phyloP scores from a whole-genome alignment of 306 rosid species.

The Acacia crassicarpa region DNA sequence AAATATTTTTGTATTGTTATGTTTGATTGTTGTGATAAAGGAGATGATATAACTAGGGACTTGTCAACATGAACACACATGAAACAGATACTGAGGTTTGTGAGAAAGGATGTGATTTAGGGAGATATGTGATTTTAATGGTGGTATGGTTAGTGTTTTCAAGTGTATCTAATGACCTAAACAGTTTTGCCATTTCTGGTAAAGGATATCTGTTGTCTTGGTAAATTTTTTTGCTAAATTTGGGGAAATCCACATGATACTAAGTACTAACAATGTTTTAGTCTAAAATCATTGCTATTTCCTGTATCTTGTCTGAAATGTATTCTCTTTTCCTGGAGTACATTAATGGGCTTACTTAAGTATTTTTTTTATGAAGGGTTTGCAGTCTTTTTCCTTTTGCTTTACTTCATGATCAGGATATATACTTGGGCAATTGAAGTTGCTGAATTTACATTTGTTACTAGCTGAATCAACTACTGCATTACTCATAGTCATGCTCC shows the following conservation, averaged over 20 bases:
- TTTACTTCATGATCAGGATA: not conserved
- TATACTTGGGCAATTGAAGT: not conserved
- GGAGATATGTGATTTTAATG: slow-evolving; percentile 15
- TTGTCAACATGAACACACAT: not conserved
- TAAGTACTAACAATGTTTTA: not conserved
- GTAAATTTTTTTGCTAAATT: not conserved
- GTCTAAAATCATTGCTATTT: not conserved
- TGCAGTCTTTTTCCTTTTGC: not conserved
- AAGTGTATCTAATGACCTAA: not conserved
- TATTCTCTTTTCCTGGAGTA: slow-evolving; percentile 6
- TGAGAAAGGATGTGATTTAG: not conserved
- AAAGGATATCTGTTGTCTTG: not conserved
- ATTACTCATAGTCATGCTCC: too few species aligned
- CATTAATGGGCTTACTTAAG: not conserved
- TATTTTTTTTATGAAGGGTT: slow-evolving; percentile 3
- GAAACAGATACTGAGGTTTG: slow-evolving; percentile 1
- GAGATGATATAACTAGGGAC: not conserved
- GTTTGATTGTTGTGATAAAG: not conserved
- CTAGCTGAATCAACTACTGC: too few species aligned
- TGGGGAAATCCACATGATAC: not conserved
- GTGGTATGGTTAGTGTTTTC: slow-evolving; percentile 1
- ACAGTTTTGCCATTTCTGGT: not conserved
- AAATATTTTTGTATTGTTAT: not conserved
- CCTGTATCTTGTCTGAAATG: not conserved
- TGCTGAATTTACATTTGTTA: too few species aligned